Conservation (phyloP, 2,329 filamentous ascomycete species). For the Botrytis medusae region DNA sequence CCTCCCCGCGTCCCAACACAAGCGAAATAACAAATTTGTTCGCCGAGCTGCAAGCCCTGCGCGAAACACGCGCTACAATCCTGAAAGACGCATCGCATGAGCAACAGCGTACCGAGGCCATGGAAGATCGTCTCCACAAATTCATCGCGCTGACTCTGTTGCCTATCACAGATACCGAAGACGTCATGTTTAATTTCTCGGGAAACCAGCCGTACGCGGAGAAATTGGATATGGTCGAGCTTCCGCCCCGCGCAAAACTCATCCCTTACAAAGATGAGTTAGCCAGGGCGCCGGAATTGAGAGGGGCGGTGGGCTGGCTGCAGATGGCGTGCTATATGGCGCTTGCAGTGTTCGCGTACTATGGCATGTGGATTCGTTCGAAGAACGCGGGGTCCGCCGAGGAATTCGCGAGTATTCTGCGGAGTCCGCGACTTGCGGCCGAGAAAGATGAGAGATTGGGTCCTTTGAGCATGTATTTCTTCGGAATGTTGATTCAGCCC, state of each 20-base stretch:
- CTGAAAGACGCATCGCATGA: constrained; percentile 10
- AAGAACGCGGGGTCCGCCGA: not conserved
- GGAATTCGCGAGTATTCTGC: not conserved
- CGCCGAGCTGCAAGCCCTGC: not conserved
- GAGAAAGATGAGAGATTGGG: not conserved
- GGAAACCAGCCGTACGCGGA: constrained; percentile 1
- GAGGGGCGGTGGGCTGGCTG: not conserved
- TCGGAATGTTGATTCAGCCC: not conserved
- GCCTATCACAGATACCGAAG: constrained; percentile 5
- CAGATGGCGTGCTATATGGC: constrained; percentile 6
- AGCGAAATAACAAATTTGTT: not conserved
- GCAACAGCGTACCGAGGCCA: constrained; percentile 7
- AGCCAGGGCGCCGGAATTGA: not conserved
- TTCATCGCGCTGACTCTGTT: constrained; percentile 8
- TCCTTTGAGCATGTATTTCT: not conserved
- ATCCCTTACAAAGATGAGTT: constrained; percentile 16
- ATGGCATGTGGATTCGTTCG: constrained; percentile 12
- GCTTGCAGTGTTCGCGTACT: not conserved
- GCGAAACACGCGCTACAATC: not conserved
- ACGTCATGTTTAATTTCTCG: constrained; percentile 14
- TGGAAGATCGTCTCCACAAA: constrained; percentile 7
- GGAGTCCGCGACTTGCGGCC: not conserved
- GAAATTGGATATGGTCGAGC: constrained; percentile 9
- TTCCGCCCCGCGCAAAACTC: constrained; percentile 4
- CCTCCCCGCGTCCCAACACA: not conserved